phyloP scores from a whole-genome alignment of 2,329 filamentous ascomycete species.

The Pseudovirgaria hyperparasitica region DNA sequence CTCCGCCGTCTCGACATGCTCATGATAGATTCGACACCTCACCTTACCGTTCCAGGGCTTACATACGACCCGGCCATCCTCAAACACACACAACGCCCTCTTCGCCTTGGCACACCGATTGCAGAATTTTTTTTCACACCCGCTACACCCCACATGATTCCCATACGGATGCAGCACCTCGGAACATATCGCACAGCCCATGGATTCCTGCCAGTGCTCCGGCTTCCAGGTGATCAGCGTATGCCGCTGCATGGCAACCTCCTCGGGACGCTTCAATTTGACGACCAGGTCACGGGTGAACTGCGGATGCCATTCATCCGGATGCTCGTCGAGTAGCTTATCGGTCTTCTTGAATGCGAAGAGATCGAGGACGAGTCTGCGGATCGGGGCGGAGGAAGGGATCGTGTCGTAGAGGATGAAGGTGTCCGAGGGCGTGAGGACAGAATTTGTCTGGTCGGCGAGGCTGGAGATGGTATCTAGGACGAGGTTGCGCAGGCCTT shows the following conservation, averaged over 20 bases:
- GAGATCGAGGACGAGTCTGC: constrained; percentile 33
- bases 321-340: constrained; percentile 31
- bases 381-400: constrained; percentile 24
- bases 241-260: constrained; percentile 29
- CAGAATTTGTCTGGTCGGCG: constrained; percentile 35
- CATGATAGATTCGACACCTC: constrained; percentile 23
- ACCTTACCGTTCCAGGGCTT: constrained; percentile 9
- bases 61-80: constrained; percentile 13
- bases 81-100: constrained; percentile 17
- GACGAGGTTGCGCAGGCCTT: constrained; percentile 31
- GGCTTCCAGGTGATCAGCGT: constrained; percentile 25
- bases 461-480: constrained; percentile 30
- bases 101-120: constrained; percentile 22
- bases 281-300: constrained; percentile 36
- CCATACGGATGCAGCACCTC: constrained; percentile 25
- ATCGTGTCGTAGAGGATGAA: constrained; percentile 34
- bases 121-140: constrained; percentile 31
- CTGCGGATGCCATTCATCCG: constrained; percentile 34
- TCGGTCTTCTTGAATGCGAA: constrained; percentile 42
- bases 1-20: constrained; percentile 22
- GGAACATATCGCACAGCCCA: constrained; percentile 27
- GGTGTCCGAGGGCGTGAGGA: constrained; percentile 36
- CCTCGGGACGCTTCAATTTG: constrained; percentile 31
- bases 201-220: constrained; percentile 15
- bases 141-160: constrained; percentile 25